Evolutionary conservation across 2,329 filamentous ascomycete genomes (phyloP).

Genomic region (Hypoxylon sp.): DNA sequence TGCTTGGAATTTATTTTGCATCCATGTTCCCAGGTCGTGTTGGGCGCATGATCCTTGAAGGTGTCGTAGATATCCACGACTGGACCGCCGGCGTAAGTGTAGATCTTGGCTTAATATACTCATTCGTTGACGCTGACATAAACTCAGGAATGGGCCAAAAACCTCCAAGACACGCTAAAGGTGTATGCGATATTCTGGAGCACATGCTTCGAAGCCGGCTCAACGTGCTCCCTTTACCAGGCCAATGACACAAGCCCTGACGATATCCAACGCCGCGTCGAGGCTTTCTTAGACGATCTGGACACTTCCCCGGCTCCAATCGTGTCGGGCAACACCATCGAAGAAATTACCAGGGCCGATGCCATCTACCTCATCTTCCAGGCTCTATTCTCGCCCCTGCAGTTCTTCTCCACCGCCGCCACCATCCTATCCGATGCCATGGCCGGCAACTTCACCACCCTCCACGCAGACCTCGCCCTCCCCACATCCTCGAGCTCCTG

Average conservation of each 20-base stretch:
- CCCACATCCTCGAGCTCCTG: slow-evolving; percentile 24
- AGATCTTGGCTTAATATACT: not conserved
- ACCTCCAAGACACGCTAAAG: slow-evolving; percentile 58
- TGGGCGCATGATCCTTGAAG: slow-evolving; percentile 61
- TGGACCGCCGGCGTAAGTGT: slow-evolving; percentile 55
- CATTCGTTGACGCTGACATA: slow-evolving; percentile 11
- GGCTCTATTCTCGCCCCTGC: slow-evolving; percentile 54
- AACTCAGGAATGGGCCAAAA: slow-evolving; percentile 55
- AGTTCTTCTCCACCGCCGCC: slow-evolving; percentile 24
- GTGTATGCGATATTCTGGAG: slow-evolving; percentile 56
- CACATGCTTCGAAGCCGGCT: slow-evolving; percentile 56
- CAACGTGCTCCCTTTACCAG: slow-evolving; percentile 53
- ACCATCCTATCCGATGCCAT: slow-evolving; percentile 48
- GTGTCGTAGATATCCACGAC: slow-evolving; percentile 57
- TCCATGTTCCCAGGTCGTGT: slow-evolving; percentile 60
- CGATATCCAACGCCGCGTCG: slow-evolving; percentile 56
- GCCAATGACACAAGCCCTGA: slow-evolving; percentile 47
- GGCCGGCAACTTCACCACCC: slow-evolving; percentile 51
- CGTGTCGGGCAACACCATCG: slow-evolving; percentile 44
- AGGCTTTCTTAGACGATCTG: slow-evolving; percentile 52
- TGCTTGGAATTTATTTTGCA: slow-evolving; percentile 62
- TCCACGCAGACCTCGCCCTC: slow-evolving; percentile 24
- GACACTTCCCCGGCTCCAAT: slow-evolving; percentile 50
- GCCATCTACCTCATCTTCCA: slow-evolving; percentile 50
- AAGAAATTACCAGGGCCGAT: slow-evolving; percentile 55